These are phyloP conservation scores for Aspergillus sclerotialis DNA, from an alignment of 2,329 filamentous ascomycete species.

Conservation along the genomic window DNA sequence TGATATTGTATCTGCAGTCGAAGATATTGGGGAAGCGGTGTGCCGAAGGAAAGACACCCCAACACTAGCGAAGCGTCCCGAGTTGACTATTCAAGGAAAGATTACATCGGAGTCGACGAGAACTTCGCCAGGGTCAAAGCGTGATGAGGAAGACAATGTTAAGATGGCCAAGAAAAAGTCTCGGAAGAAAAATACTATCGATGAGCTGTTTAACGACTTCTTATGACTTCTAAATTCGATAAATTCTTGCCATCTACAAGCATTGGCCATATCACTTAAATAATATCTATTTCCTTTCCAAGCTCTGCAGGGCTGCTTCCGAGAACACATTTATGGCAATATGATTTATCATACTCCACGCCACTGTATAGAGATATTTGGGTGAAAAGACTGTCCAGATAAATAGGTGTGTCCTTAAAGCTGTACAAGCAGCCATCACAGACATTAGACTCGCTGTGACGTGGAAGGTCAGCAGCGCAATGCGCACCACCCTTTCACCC, in stretches of 20 bases:
- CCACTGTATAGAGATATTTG: slow-evolving; percentile 88
- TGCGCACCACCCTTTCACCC: slow-evolving; percentile 40
- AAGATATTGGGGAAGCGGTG: slow-evolving; percentile 20
- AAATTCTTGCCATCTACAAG: too few species aligned
- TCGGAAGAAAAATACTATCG: slow-evolving; percentile 59
- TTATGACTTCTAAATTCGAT: slow-evolving; percentile 27
- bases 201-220: slow-evolving; percentile 62
- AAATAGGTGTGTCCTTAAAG: slow-evolving; percentile 80
- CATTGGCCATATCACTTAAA: too few species aligned
- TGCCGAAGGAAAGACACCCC: slow-evolving; percentile 8
- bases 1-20: slow-evolving; percentile 4
- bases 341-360: slow-evolving; percentile 82
- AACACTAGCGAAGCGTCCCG: not conserved
- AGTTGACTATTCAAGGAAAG: not conserved
- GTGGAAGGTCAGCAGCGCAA: slow-evolving; percentile 64
- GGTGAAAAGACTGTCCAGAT: slow-evolving; percentile 99
- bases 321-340: slow-evolving; percentile 62
- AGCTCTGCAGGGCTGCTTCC: too few species aligned
- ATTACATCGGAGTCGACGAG: too few species aligned
- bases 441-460: slow-evolving; percentile 56
- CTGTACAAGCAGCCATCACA: slow-evolving; percentile 84
- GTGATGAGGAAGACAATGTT: slow-evolving; percentile 2
- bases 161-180: slow-evolving; percentile 42
- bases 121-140: slow-evolving; percentile 4
- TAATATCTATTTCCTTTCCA: too few species aligned